These are phyloP conservation scores for Rubia balearica DNA, from an alignment of 305 asterid genomes.

Conservation along the genomic window DNA sequence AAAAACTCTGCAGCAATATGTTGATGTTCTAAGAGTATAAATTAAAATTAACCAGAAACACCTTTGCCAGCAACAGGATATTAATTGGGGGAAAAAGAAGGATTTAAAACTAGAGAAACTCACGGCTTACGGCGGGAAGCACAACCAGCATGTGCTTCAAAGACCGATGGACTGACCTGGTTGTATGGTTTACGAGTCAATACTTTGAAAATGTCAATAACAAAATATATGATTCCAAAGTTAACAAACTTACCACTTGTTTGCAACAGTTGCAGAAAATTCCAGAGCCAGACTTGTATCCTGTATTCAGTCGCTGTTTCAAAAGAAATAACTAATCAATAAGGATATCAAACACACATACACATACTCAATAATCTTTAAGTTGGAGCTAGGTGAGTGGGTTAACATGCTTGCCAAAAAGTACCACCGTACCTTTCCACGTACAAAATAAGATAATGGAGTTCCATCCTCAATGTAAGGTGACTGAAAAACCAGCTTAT, in stretches of 20 bases:
- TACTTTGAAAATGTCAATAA: constrained; percentile 14
- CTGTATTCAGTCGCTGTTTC: constrained; percentile 58
- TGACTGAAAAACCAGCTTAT: constrained; percentile 57
- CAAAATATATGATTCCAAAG: not conserved
- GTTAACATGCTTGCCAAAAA: constrained; percentile 1
- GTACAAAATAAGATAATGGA: constrained; percentile 51
- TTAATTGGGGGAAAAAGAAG: not conserved
- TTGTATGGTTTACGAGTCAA: constrained; percentile 20
- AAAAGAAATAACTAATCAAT: constrained; percentile 19
- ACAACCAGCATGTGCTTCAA: constrained; percentile 93
- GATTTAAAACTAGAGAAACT: constrained; percentile 21
- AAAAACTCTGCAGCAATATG: constrained; percentile 3
- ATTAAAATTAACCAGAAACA: not conserved
- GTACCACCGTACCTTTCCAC: constrained; percentile 49
- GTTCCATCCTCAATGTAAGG: constrained; percentile 68
- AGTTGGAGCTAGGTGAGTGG: not conserved
- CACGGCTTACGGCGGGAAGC: constrained; percentile 93
- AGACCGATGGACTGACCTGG: constrained; percentile 89
- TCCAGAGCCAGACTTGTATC: constrained; percentile 60
- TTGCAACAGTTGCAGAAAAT: constrained; percentile 64
- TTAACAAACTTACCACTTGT: constrained; percentile 44
- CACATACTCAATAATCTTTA: not conserved
- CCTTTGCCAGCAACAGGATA: not conserved
- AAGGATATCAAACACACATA: constrained; percentile 10
- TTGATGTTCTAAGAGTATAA: not conserved